Evolutionary conservation across 2,329 filamentous ascomycete genomes (phyloP).

Genomic region (Rachicladosporium sp.): DNA sequence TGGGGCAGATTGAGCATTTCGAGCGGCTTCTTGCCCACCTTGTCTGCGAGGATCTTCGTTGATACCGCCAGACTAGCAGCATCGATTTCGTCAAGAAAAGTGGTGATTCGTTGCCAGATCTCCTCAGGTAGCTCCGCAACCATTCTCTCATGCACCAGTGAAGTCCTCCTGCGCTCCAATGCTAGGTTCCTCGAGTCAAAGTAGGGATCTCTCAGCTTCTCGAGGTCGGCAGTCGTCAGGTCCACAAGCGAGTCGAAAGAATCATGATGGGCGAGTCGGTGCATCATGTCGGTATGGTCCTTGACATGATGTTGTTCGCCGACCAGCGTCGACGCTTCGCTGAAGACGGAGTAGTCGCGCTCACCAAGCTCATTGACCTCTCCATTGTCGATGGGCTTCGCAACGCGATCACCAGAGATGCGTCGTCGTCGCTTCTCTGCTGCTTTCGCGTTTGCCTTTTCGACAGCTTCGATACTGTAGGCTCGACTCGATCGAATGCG

Average conservation of each 20-base stretch:
- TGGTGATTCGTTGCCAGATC: conserved; percentile 35
- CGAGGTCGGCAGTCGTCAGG: conserved; percentile 5
- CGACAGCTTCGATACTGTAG: conserved; percentile 16
- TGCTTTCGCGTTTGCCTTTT: conserved; percentile 15
- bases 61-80: conserved; percentile 38
- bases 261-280: conserved; percentile 24
- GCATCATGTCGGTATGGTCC: conserved; percentile 27
- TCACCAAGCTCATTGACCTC: conserved; percentile 23
- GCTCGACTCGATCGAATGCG: conserved; percentile 18
- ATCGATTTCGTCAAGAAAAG: conserved; percentile 33
- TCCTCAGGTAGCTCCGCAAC: conserved; percentile 33
- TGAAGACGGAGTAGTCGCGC: conserved; percentile 20
- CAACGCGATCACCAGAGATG: conserved; percentile 1
- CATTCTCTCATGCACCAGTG: conserved; percentile 24
- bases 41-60: conserved; percentile 33
- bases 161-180: conserved; percentile 5
- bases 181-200: conserved; percentile 5
- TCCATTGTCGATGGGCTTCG: conserved; percentile 4
- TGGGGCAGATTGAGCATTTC: conserved; percentile 27
- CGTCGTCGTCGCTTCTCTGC: conserved; percentile 6
- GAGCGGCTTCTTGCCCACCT: conserved; percentile 32
- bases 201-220: conserved; percentile 13
- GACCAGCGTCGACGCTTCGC: conserved; percentile 11
- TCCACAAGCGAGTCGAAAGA: conserved; percentile 24
- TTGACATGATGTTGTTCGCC: conserved; percentile 11